phyloP scores from a whole-genome alignment of 768 basidiomycete genomes.

The Calocybe gangraenosa region DNA sequence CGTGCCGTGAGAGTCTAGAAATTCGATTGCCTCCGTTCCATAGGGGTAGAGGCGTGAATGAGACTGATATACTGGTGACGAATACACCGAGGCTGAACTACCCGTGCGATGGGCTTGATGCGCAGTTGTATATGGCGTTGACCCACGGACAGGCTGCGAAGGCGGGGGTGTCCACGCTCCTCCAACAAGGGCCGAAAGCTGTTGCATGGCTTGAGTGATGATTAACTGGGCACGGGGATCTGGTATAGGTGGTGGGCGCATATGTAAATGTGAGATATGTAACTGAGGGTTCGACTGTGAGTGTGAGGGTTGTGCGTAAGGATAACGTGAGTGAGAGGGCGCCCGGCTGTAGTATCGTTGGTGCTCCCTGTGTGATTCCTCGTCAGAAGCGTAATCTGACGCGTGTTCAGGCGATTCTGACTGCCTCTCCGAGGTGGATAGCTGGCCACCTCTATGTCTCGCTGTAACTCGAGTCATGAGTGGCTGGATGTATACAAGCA shows the following conservation, averaged over 20 bases:
- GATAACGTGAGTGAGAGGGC: constrained; percentile 15
- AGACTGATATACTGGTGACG: constrained; percentile 34
- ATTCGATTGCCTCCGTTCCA: constrained; percentile 44
- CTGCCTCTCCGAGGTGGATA: not conserved
- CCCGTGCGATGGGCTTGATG: constrained; percentile 21
- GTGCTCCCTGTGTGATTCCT: not conserved
- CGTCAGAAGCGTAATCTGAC: constrained; percentile 8
- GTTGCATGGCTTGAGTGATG: constrained; percentile 40
- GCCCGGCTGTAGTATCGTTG: constrained; percentile 12
- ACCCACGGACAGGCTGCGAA: constrained; percentile 15
- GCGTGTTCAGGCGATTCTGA: constrained; percentile 1
- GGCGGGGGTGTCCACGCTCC: constrained; percentile 22
- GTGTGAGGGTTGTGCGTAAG: constrained; percentile 21
- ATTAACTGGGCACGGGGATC: constrained; percentile 39
- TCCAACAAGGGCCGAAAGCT: constrained; percentile 28
- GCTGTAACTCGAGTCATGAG: constrained; percentile 2
- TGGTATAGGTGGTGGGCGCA: constrained; percentile 27
- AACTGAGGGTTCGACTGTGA: constrained; percentile 15
- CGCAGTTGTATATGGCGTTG: constrained; percentile 25
- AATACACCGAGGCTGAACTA: constrained; percentile 20
- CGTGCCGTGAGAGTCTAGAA: constrained; percentile 46
- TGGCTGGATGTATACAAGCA: not conserved
- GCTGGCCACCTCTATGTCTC: constrained; percentile 5
- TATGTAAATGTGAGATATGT: constrained; percentile 7
- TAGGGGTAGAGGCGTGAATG: constrained; percentile 35